Percentiles rank a stretch among this genome's conserved stretches.
Conservation (phyloP, 2,329 filamentous ascomycete genomes). For the Colletotrichum sublineola region DNA sequence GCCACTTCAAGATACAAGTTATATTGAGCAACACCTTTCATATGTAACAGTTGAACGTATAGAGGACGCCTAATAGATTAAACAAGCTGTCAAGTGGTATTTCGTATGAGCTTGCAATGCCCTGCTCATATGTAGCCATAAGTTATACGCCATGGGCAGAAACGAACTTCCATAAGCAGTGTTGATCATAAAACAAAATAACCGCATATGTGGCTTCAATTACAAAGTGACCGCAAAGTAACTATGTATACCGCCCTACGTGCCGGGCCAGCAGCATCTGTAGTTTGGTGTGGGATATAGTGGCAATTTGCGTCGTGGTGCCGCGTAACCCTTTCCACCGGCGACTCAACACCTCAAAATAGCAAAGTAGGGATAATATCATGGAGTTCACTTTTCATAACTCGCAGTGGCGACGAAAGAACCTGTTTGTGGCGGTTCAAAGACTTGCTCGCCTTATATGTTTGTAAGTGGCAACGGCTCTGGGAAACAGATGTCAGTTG, state of each 20-base stretch:
- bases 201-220: not conserved
- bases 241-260: too few relatives aligned
- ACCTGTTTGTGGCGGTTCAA: too few relatives aligned
- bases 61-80: not conserved
- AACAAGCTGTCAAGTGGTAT: not conserved
- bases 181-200: not conserved
- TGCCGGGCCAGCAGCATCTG: not conserved
- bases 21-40: not conserved
- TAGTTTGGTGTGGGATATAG: not conserved
- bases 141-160: too few relatives aligned
- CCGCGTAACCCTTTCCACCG: not conserved
- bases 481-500: not conserved
- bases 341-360: not conserved
- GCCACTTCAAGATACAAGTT: not conserved
- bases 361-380: not conserved
- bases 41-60: not conserved
- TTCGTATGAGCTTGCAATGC: not conserved
- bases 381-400: not conserved
- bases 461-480: not conserved
- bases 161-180: not conserved
- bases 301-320: not conserved
- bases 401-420: not conserved
- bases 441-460: too few relatives aligned
- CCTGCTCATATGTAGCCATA: not conserved
- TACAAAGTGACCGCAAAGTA: not conserved